phyloP scores from a whole-genome alignment of 192 early-diverging fungal genomes.

The Rhizophagus sp. region DNA sequence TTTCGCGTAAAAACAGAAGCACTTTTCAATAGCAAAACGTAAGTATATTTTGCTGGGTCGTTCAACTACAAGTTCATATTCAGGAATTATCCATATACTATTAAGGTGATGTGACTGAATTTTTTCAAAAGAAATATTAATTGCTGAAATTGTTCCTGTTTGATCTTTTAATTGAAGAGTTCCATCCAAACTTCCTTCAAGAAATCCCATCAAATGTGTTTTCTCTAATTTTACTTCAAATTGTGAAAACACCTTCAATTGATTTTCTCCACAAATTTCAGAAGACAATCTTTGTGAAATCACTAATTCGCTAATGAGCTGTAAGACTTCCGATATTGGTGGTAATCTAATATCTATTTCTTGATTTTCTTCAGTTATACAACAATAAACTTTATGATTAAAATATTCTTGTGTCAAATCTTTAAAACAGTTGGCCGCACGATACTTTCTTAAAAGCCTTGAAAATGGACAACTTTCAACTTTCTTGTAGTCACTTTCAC shows the following conservation, averaged over 20 bases:
- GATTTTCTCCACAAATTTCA: background rate
- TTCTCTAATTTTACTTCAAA: background rate
- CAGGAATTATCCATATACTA: conserved; percentile 2
- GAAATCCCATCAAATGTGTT: background rate
- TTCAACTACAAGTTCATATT: conserved; percentile 8
- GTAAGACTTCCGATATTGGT: background rate
- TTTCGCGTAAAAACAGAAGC: conserved; percentile 10
- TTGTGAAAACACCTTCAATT: background rate
- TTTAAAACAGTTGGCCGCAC: background rate
- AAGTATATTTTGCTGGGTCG: background rate
- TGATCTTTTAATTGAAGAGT: conserved; percentile 6
- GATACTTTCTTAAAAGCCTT: background rate
- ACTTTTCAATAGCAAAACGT: conserved; percentile 11
- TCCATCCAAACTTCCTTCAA: background rate
- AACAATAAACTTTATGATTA: background rate
- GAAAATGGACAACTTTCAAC: background rate
- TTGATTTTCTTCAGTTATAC: background rate
- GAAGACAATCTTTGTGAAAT: background rate
- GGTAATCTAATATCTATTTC: background rate
- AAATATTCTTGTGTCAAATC: background rate
- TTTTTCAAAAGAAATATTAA: background rate
- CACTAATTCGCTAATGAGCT: background rate
- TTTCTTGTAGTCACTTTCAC: background rate
- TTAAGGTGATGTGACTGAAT: conserved; percentile 2
- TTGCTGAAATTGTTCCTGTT: background rate